Conservation (phyloP, 768 basidiomycete species). For the Collybia sordida region DNA sequence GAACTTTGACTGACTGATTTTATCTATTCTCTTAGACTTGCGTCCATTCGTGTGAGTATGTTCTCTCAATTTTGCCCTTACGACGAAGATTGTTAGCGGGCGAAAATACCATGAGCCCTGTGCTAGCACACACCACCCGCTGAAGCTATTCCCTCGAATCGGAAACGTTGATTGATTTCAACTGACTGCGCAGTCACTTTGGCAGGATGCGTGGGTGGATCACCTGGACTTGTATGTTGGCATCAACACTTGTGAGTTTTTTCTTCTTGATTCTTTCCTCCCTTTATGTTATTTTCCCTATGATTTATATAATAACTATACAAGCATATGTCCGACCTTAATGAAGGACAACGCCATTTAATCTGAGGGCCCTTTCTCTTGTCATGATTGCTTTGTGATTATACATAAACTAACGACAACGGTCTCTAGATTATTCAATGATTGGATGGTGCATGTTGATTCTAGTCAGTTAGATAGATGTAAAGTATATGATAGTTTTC, state of each 20-base stretch:
- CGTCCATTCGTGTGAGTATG: conserved; percentile 10
- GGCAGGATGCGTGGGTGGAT: neutral
- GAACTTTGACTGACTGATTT: conserved; percentile 1
- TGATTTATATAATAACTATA: conserved; percentile 51
- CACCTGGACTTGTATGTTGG: neutral
- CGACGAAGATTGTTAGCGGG: conserved; percentile 37
- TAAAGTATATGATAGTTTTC: too few relatives aligned
- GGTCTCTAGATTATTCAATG: too few relatives aligned
- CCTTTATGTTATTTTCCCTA: conserved; percentile 24
- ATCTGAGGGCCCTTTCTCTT: conserved; percentile 41
- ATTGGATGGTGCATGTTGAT: too few relatives aligned
- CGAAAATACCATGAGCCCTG: conserved; percentile 32
- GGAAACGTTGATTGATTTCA: conserved; percentile 2
- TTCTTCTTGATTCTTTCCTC: neutral
- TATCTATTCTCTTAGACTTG: conserved; percentile 1
- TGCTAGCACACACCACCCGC: conserved; percentile 45
- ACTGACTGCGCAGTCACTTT: neutral
- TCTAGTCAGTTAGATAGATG: too few relatives aligned
- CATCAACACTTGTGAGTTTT: conserved; percentile 4
- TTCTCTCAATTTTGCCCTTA: conserved; percentile 8
- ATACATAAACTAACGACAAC: too few relatives aligned
- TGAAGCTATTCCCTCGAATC: conserved; percentile 23
- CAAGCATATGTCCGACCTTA: conserved; percentile 77
- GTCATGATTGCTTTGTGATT: neutral
- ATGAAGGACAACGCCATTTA: conserved; percentile 55